Conservation (phyloP, 2,329 filamentous ascomycete genomes). For the Apiospora hydei region DNA sequence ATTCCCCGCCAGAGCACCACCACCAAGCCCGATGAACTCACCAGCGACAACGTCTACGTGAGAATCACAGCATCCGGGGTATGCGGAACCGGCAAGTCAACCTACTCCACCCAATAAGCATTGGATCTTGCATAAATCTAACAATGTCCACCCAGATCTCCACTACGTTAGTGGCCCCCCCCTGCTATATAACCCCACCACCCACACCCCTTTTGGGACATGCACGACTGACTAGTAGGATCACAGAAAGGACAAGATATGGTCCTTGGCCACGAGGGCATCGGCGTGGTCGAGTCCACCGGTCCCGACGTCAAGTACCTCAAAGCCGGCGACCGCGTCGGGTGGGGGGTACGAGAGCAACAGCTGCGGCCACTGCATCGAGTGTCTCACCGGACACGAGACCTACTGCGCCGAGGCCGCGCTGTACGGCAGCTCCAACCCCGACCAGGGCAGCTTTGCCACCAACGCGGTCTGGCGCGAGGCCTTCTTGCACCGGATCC, state of each 20-base stretch:
- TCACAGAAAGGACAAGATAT: conserved; percentile 42
- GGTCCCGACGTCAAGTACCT: conserved; percentile 49
- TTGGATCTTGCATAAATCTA: neutral
- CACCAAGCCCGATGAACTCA: conserved; percentile 52
- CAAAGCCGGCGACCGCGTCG: conserved; percentile 53
- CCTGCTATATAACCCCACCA: neutral
- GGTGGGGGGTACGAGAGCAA: conserved; percentile 54
- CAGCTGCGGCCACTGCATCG: conserved; percentile 52
- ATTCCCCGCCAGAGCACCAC: conserved; percentile 59
- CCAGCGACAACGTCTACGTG: conserved; percentile 64
- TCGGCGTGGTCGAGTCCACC: conserved; percentile 52
- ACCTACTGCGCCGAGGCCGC: conserved; percentile 50
- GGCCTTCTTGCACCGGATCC: conserved; percentile 55
- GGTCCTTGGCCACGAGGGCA: conserved; percentile 59
- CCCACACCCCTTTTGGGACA: conserved; percentile 19
- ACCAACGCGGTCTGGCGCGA: conserved; percentile 56
- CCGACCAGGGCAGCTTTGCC: conserved; percentile 57
- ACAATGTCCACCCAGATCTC: conserved; percentile 24
- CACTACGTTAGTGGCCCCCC: conserved; percentile 27
- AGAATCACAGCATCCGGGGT: conserved; percentile 71
- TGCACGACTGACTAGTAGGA: conserved; percentile 32
- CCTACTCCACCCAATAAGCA: neutral
- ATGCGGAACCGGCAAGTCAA: conserved; percentile 60
- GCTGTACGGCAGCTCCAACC: conserved; percentile 50
- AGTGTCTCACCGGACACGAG: conserved; percentile 52